Evolutionary conservation across 352 stramenopile species (phyloP), one percentile per base, ranked within the genome.

Genomic region (Phytophthora fragariaefolia): DNA sequence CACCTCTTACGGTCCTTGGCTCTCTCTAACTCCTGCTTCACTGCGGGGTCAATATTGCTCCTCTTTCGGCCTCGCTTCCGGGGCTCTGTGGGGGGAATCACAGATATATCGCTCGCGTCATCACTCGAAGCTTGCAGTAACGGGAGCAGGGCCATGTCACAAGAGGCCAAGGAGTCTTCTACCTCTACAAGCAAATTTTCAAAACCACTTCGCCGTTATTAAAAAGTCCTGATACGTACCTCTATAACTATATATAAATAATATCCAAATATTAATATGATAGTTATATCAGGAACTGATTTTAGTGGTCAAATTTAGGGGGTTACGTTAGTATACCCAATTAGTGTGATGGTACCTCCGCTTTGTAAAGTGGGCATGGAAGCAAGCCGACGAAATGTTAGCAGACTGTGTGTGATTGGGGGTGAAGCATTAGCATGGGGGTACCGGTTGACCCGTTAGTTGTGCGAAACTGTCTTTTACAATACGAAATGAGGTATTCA

Each of bases 1-100:
- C 57, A 46, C 12, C 57, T 36, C 23, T 64, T 64, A 3, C 47
- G 48, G 36, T 58, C 58, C 40, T 66, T 53, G 36, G 47, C 13
- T 26, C 48, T 26, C 1, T 54, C 36, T 7, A 58, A 3, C 34
- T 66, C 58, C 3, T 13, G n/a, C 20, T 51, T 64, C 6, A 34
- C 27, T 2, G n/a, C 46, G 6, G 28, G 15, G 34, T 57, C 57
- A 22, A 49, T 22, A 24, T 7, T 58, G 8, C 30, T 54, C 47
- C 26, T 40, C 27, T 32, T 54, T 2, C 24, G 26, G 18, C 17
- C 27, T 42, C 48, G 24, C 27, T 45, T 45, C 20, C n/a, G 13
- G 20, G 36, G 13, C 36, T 6, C 36, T 10, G 36, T 12, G 7
- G 30, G 30, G 15, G 30, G 30, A 38, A 12, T 22, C 17, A 22